phyloP scores from a whole-genome alignment of 2,329 filamentous ascomycete species.

The Paraphoma chrysanthemicola region DNA sequence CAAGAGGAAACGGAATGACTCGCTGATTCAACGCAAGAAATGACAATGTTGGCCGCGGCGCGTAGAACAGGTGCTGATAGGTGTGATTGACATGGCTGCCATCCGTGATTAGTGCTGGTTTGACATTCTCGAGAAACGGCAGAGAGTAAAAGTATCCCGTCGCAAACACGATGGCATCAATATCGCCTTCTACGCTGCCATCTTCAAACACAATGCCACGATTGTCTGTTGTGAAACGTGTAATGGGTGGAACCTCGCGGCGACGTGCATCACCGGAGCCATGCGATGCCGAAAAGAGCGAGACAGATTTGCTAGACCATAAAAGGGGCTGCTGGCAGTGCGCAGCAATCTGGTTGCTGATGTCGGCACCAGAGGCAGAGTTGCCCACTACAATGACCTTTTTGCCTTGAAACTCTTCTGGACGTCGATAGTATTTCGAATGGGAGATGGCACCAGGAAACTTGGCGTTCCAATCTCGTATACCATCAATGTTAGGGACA shows the following conservation, averaged over 20 bases:
- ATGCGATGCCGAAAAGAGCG: constrained; percentile 20
- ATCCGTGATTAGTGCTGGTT: constrained; percentile 67
- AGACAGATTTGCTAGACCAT: constrained; percentile 30
- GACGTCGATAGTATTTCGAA: constrained; percentile 79
- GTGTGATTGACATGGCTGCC: constrained; percentile 75
- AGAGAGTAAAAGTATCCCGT: constrained; percentile 89
- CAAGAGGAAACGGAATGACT: constrained; percentile 85
- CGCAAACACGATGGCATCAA: constrained; percentile 84
- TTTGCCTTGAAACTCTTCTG: constrained; percentile 66
- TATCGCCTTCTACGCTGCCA: constrained; percentile 66
- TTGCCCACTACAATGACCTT: constrained; percentile 87
- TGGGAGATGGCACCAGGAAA: constrained; percentile 52
- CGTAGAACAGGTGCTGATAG: constrained; percentile 82
- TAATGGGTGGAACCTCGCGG: constrained; percentile 62
- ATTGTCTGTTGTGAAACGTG: constrained; percentile 60
- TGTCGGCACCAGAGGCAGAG: constrained; percentile 83
- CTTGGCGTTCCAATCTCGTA: constrained; percentile 49
- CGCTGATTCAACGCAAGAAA: constrained; percentile 80
- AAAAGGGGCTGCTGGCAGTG: constrained; percentile 68
- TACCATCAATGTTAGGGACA: constrained; percentile 51
- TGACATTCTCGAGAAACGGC: constrained; percentile 70
- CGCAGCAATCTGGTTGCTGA: constrained; percentile 75
- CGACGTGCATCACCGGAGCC: constrained; percentile 57
- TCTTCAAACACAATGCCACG: constrained; percentile 72
- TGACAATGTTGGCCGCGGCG: constrained; percentile 76